Conservation (phyloP, 1,284 basidiomycete species). For the Kwoniella shivajii region DNA sequence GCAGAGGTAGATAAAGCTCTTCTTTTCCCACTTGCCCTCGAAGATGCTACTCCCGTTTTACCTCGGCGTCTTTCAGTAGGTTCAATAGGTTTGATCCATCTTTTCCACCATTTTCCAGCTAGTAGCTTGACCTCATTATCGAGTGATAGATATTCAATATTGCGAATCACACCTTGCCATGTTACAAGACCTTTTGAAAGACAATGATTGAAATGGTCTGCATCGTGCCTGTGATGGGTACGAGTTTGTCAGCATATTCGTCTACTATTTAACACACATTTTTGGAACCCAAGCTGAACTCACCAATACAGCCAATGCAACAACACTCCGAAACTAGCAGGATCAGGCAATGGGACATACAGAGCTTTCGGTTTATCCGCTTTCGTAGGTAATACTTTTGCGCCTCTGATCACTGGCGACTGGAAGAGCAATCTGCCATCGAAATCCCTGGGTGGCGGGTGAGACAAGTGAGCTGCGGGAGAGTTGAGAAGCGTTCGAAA, state of each 20-base stretch:
- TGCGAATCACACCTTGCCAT: conserved; percentile 52
- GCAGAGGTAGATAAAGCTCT: conserved; percentile 1
- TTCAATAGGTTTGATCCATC: conserved; percentile 44
- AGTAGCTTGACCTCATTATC: conserved; percentile 48
- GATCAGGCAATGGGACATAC: conserved; percentile 52
- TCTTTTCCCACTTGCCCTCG: conserved; percentile 8
- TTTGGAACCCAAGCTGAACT: too few relatives aligned
- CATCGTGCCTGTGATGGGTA: conserved; percentile 18
- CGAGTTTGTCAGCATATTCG: too few relatives aligned
- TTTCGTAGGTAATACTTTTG: conserved; percentile 29
- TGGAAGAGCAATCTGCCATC: conserved; percentile 15
- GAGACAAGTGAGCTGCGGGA: conserved; percentile 9
- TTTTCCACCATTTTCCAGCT: conserved; percentile 52
- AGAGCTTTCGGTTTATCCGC: conserved; percentile 28
- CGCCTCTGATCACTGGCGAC: conserved; percentile 25
- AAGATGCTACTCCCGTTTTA: neutral
- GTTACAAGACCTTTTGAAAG: conserved; percentile 41
- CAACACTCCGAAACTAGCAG: conserved; percentile 46
- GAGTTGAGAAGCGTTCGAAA: conserved; percentile 45
- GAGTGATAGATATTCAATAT: conserved; percentile 51
- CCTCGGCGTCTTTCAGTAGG: conserved; percentile 1
- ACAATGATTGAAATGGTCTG: conserved; percentile 26
- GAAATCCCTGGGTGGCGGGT: conserved; percentile 12
- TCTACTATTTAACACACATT: too few relatives aligned
- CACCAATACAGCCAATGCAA: conserved; percentile 54